These are phyloP conservation scores for Thelonectria blattea DNA, from an alignment of 2,329 filamentous ascomycete species.

Conservation along the genomic window DNA sequence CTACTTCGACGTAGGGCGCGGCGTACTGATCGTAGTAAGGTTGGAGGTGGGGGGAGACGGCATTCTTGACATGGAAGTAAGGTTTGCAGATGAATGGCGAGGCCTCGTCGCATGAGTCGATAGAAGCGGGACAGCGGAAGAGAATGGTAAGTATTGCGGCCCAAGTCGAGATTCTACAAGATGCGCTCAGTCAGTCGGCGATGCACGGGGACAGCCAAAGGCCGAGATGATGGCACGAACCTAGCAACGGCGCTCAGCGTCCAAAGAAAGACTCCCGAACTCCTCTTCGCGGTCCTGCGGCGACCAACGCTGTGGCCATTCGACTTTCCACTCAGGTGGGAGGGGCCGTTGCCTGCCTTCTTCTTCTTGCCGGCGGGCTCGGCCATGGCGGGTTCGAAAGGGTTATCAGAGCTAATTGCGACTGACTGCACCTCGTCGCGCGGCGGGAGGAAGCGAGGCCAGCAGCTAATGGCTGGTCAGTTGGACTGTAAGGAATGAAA, in stretches of 20 bases:
- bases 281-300: conserved; percentile 31
- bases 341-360: conserved; percentile 49
- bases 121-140: conserved; percentile 79
- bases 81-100: conserved; percentile 83
- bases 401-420: conserved; percentile 22
- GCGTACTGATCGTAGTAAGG: conserved; percentile 89
- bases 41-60: conserved; percentile 74
- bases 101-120: conserved; percentile 69
- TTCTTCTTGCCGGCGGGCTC: conserved; percentile 43
- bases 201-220: conserved; percentile 6
- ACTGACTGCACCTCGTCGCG: conserved; percentile 19
- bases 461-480: conserved; percentile 21
- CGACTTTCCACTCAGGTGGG: conserved; percentile 43
- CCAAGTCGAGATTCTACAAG: conserved; percentile 77
- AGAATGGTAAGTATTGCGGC: conserved; percentile 81
- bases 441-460: conserved; percentile 18
- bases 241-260: conserved; percentile 59
- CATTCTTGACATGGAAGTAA: conserved; percentile 71
- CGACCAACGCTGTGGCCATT: conserved; percentile 39
- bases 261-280: conserved; percentile 43
- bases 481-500: conserved; percentile 7
- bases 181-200: conserved; percentile 11
- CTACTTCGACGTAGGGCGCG: conserved; percentile 79
- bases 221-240: conserved; percentile 45
- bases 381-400: conserved; percentile 42